Evolutionary conservation across 257 asterid species (phyloP).

Genomic region (Mitragyna speciosa): DNA sequence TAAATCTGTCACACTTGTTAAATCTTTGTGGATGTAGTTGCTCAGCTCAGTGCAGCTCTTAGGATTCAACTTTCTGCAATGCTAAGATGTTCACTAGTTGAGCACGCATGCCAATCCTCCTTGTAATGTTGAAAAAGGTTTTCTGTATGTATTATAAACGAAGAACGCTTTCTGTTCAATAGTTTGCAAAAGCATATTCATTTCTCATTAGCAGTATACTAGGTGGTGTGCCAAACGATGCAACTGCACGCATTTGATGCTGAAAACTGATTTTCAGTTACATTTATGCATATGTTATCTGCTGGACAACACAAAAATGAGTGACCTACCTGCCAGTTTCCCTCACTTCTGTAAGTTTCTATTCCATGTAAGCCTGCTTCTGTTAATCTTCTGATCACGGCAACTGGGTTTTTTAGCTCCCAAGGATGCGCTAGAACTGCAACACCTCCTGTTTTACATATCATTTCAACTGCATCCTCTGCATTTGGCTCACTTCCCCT

Average conservation of each 20-base stretch:
- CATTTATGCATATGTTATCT: too few relatives aligned
- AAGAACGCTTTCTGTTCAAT: too few relatives aligned
- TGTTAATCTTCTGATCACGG: conserved; percentile 64
- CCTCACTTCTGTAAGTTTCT: conserved; percentile 95
- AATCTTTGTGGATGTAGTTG: background rate
- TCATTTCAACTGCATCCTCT: conserved; percentile 74
- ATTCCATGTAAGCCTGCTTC: conserved; percentile 88
- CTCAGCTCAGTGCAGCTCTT: background rate
- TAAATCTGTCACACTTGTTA: too few relatives aligned
- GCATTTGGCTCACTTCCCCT: conserved; percentile 94
- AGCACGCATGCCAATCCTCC: too few relatives aligned
- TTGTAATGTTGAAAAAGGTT: too few relatives aligned
- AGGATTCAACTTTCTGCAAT: background rate
- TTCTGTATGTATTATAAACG: too few relatives aligned
- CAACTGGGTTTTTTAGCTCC: conserved; percentile 80
- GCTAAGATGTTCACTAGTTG: too few relatives aligned
- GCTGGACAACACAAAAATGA: background rate
- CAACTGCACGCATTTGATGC: too few relatives aligned
- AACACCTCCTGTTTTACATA: conserved; percentile 88
- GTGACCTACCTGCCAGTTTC: conserved; percentile 67
- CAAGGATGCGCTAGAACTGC: conserved; percentile 98
- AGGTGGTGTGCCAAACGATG: too few relatives aligned
- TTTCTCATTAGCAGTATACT: too few relatives aligned
- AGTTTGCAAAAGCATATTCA: too few relatives aligned
- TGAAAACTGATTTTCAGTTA: too few relatives aligned